Evolutionary conservation across 2,329 filamentous ascomycete species (phyloP).

Genomic region (Ophiostoma himal-ulmi): DNA sequence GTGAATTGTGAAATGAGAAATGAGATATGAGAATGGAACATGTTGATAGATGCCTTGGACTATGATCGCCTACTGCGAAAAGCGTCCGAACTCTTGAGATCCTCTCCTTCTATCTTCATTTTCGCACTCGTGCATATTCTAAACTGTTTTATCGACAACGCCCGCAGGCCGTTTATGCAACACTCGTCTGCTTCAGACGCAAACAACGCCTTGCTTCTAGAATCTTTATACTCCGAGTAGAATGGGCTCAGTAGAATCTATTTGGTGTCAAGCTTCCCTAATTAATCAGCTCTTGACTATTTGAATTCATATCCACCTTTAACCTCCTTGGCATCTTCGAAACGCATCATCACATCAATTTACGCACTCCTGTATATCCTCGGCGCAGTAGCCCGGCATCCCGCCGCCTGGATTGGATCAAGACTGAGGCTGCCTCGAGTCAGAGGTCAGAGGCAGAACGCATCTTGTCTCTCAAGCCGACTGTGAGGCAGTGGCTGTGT

Average conservation of each 20-base stretch:
- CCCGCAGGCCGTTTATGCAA: not conserved
- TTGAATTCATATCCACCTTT: not conserved
- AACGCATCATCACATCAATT: not conserved
- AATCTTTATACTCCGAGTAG: not conserved
- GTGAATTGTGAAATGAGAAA: too few relatives aligned
- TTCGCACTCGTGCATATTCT: not conserved
- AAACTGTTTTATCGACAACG: not conserved
- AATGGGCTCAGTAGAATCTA: too few relatives aligned
- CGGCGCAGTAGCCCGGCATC: not conserved
- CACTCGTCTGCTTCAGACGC: not conserved
- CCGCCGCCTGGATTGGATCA: not conserved
- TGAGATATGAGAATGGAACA: too few relatives aligned
- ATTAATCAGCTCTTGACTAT: not conserved
- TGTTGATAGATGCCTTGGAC: not conserved
- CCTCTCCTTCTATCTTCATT: not conserved
- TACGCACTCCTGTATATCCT: not conserved
- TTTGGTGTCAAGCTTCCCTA: too few relatives aligned
- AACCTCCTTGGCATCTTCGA: not conserved
- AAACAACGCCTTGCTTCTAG: conserved; percentile 6
- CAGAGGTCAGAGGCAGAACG: too few relatives aligned
- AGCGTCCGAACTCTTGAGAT: not conserved
- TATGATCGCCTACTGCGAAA: not conserved
- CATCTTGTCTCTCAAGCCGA: not conserved
- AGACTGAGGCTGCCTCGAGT: not conserved
- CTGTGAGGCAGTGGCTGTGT: not conserved